Evolutionary conservation across 495 filamentous ascomycete species (phyloP).

Genomic region (Tuber magnatum): DNA sequence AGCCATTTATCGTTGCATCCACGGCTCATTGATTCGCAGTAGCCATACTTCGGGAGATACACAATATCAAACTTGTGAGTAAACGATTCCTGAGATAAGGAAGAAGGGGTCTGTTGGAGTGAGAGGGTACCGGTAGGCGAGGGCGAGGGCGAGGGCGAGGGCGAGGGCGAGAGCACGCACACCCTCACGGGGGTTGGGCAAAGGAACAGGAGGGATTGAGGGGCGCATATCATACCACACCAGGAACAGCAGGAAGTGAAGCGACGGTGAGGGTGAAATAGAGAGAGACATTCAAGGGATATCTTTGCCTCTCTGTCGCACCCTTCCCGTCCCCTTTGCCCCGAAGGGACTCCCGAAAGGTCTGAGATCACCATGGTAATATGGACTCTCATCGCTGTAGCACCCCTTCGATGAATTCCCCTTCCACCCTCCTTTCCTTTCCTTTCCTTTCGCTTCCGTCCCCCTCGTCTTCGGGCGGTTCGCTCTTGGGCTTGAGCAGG

Average conservation of each 20-base stretch:
- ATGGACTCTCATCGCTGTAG: background rate
- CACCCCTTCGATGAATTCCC: background rate
- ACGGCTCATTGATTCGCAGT: slow-evolving; percentile 33
- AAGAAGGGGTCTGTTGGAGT: slow-evolving; percentile 1
- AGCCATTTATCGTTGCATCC: slow-evolving; percentile 35
- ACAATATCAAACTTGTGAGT: slow-evolving; percentile 19
- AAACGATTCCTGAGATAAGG: slow-evolving; percentile 22
- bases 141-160: background rate
- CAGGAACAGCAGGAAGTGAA: background rate
- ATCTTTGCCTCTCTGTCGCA: background rate
- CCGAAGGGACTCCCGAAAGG: background rate
- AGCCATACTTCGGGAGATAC: slow-evolving; percentile 18
- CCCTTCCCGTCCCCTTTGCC: background rate
- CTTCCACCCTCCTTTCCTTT: background rate
- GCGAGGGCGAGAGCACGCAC: background rate
- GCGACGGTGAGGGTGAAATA: background rate
- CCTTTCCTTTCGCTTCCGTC: background rate
- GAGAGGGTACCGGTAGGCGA: background rate
- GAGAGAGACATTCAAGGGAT: background rate
- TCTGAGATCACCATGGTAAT: background rate
- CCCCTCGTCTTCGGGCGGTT: background rate
- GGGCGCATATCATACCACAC: background rate
- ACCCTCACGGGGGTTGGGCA: background rate
- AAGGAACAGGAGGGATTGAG: background rate
- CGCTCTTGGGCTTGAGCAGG: background rate